Percentiles rank a stretch among this genome's conserved stretches.
phyloP scores from a whole-genome alignment of 352 stramenopile species.

The Phytophthora pinifolia region DNA sequence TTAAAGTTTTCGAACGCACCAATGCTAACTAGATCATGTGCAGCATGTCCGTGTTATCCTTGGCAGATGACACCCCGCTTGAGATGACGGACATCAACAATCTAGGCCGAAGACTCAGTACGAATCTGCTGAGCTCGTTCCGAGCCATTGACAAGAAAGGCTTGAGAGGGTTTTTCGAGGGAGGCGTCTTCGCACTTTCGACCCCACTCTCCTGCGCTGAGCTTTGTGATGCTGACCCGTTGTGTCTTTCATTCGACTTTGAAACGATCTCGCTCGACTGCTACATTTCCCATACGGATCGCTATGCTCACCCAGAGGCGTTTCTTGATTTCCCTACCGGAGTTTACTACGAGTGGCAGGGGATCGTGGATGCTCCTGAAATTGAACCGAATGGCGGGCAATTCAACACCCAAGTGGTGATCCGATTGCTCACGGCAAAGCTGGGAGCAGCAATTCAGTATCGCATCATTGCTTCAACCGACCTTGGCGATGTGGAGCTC shows the following conservation, averaged over 20 bases:
- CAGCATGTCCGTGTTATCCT: slow-evolving; percentile 8
- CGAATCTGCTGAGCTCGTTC: slow-evolving; percentile 36
- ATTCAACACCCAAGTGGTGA: slow-evolving; percentile 56
- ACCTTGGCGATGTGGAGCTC: slow-evolving; percentile 13
- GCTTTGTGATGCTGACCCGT: slow-evolving; percentile 43
- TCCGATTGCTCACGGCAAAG: slow-evolving; percentile 57
- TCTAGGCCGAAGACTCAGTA: slow-evolving; percentile 10
- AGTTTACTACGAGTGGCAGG: slow-evolving; percentile 82
- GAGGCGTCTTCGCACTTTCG: slow-evolving; percentile 40
- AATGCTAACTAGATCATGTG: slow-evolving; percentile 8
- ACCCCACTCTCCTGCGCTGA: slow-evolving; percentile 42
- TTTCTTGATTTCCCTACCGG: slow-evolving; percentile 69
- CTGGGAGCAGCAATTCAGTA: slow-evolving; percentile 66
- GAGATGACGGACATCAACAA: not conserved
- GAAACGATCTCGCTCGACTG: slow-evolving; percentile 56
- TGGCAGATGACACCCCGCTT: not conserved
- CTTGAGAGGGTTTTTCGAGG: slow-evolving; percentile 60
- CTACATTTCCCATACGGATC: slow-evolving; percentile 75
- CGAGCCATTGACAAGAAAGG: slow-evolving; percentile 43
- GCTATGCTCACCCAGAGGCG: slow-evolving; percentile 59
- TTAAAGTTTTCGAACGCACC: not conserved
- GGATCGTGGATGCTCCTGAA: slow-evolving; percentile 40
- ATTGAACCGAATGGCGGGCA: slow-evolving; percentile 59
- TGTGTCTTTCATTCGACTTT: slow-evolving; percentile 77
- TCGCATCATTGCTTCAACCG: slow-evolving; percentile 33